phyloP scores from a whole-genome alignment of 192 early-diverging fungal genomes.

The Spinellus fusiger region DNA sequence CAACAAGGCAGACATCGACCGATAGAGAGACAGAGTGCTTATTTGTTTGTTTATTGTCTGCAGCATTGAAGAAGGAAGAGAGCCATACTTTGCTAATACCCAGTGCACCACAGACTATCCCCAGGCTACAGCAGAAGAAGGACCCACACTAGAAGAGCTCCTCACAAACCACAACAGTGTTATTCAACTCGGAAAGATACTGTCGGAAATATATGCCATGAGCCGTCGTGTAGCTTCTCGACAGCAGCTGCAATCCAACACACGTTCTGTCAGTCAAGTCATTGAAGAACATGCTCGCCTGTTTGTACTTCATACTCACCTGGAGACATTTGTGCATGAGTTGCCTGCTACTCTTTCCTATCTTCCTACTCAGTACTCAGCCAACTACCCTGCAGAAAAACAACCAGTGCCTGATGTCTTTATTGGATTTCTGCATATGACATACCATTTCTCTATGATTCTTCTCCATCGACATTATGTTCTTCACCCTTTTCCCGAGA shows the following conservation, averaged over 20 bases:
- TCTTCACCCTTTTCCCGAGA: constrained; percentile 6
- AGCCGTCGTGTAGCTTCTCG: constrained; percentile 7
- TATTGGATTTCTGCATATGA: constrained; percentile 49
- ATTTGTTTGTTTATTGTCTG: background rate
- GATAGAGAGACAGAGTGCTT: background rate
- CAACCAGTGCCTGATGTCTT: constrained; percentile 31
- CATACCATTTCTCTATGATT: constrained; percentile 44
- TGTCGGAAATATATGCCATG: constrained; percentile 22
- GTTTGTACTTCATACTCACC: constrained; percentile 23
- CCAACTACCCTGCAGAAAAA: constrained; percentile 25
- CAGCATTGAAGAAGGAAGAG: constrained; percentile 27
- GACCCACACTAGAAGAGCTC: constrained; percentile 17
- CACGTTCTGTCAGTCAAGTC: constrained; percentile 13
- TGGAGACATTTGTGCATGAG: constrained; percentile 32
- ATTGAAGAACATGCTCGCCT: constrained; percentile 27
- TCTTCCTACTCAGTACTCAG: constrained; percentile 17
- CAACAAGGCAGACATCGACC: constrained; percentile 6
- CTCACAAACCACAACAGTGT: constrained; percentile 27
- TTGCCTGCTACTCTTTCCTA: constrained; percentile 23
- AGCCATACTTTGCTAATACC: constrained; percentile 1
- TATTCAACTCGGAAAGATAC: constrained; percentile 20
- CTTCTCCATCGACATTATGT: constrained; percentile 47
- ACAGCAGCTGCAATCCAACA: constrained; percentile 13
- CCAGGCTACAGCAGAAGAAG: constrained; percentile 16
- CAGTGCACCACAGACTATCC: constrained; percentile 25